These are phyloP conservation scores for Kodamaea fungicola DNA, from an alignment of 1,139 yeast species.

Conservation along the genomic window DNA sequence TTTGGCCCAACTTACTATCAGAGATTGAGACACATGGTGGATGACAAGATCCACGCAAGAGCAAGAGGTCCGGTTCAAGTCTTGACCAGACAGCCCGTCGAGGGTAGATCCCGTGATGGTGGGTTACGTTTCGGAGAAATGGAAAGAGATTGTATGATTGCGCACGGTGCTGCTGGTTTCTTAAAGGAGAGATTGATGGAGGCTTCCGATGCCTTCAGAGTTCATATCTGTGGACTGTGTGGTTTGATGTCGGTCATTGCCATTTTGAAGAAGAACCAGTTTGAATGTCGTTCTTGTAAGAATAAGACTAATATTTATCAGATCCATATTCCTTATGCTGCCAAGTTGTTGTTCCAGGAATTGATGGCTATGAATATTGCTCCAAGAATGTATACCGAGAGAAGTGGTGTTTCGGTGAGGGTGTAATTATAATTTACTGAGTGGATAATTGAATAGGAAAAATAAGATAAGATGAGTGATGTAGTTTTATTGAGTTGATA, in stretches of 20 bases:
- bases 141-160: conserved; percentile 99
- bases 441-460: too few species aligned
- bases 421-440: conserved; percentile 16
- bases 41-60: conserved; percentile 98
- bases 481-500: too few species aligned
- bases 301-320: conserved; percentile 97
- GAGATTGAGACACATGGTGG: conserved; percentile 98
- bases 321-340: conserved; percentile 96
- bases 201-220: conserved; percentile 97
- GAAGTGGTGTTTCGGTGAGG: conserved; percentile 43
- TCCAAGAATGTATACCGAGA: conserved; percentile 77
- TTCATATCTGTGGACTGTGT: conserved; percentile 96
- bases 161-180: conserved; percentile 98
- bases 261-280: conserved; percentile 92
- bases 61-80: conserved; percentile 99
- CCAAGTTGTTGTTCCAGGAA: conserved; percentile 94
- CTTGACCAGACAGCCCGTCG: conserved; percentile 97
- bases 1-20: conserved; percentile 99
- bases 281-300: conserved; percentile 97
- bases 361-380: conserved; percentile 98
- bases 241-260: conserved; percentile 98
- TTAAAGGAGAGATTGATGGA: conserved; percentile 97
- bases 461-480: too few species aligned
- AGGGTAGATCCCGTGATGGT: conserved; percentile 99
- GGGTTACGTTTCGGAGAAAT: conserved; percentile 99